These are phyloP conservation scores for Tolypocladium ovalisporum DNA, from an alignment of 2,329 filamentous ascomycete genomes.

Conservation along the genomic window DNA sequence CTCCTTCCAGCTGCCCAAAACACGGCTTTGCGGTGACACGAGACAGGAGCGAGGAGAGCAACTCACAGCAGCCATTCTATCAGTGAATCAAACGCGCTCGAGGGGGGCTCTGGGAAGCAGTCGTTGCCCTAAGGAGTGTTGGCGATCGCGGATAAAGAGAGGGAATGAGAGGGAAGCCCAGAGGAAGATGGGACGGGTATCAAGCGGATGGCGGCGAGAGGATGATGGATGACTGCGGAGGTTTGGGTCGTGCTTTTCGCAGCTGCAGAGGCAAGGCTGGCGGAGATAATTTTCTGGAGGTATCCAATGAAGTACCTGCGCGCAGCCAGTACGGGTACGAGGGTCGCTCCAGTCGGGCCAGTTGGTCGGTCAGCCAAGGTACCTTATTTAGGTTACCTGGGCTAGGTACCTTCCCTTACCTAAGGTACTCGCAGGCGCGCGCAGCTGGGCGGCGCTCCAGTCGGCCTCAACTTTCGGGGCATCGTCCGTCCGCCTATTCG, in stretches of 20 bases:
- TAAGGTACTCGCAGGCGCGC: no score
- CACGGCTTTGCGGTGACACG: not conserved
- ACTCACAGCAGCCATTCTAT: slow-evolving; percentile 34
- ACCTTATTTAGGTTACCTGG: no score
- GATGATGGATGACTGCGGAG: slow-evolving; percentile 15
- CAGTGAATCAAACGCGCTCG: slow-evolving; percentile 15
- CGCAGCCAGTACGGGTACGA: not conserved
- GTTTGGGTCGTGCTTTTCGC: slow-evolving; percentile 20
- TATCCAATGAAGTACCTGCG: slow-evolving; percentile 2
- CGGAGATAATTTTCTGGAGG: slow-evolving; percentile 23
- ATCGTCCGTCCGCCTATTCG: not conserved
- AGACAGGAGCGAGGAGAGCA: slow-evolving; percentile 6
- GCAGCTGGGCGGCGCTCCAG: not conserved
- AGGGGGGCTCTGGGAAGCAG: slow-evolving; percentile 1
- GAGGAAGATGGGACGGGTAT: slow-evolving; percentile 17
- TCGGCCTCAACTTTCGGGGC: not conserved
- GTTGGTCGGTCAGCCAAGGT: no score
- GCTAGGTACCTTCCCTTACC: no score
- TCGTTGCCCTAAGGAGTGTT: slow-evolving; percentile 1
- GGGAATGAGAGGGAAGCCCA: slow-evolving; percentile 8
- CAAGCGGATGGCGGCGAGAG: slow-evolving; percentile 17
- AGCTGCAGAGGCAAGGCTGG: slow-evolving; percentile 18
- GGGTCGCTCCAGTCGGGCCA: not conserved
- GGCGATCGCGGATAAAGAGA: not conserved
- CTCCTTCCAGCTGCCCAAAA: slow-evolving; percentile 4